These are phyloP conservation scores for Coriaria nepalensis DNA, from an alignment of 306 rosid genomes.

Conservation along the genomic window DNA sequence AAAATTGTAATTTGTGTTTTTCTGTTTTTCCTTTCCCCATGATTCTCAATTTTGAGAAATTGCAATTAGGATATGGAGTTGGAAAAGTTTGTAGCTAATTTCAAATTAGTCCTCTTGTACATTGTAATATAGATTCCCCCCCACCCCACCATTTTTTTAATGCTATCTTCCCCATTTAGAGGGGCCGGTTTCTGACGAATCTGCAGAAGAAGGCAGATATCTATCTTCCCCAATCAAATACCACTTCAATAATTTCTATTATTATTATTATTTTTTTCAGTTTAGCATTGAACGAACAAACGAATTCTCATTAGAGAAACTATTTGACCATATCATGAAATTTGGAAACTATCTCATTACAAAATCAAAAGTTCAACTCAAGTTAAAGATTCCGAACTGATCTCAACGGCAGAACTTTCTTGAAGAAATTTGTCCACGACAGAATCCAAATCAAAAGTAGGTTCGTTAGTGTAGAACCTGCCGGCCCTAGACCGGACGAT, in stretches of 20 bases:
- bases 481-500: no score
- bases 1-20: conserved; percentile 35
- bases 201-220: conserved; percentile 80
- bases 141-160: conserved; percentile 38
- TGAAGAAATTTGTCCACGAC: no score
- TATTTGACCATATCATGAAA: no score
- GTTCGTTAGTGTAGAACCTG: no score
- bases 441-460: no score
- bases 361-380: no score
- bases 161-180: conserved; percentile 26
- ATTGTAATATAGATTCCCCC: conserved; percentile 43
- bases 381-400: no score
- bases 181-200: conserved; percentile 33
- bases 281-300: background rate
- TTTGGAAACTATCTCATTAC: no score
- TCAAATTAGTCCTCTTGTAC: conserved; percentile 52
- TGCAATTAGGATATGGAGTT: no score
- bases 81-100: conserved; percentile 33
- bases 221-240: conserved; percentile 27
- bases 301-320: no score
- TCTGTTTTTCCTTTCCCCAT: conserved; percentile 8
- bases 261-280: background rate
- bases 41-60: conserved; percentile 9
- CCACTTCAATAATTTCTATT: background rate
- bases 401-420: no score